Percentiles rank a stretch among this genome's conserved stretches.
These are phyloP conservation scores for Viridothelium virens DNA, from an alignment of 495 filamentous ascomycete genomes.

Conservation along the genomic window DNA sequence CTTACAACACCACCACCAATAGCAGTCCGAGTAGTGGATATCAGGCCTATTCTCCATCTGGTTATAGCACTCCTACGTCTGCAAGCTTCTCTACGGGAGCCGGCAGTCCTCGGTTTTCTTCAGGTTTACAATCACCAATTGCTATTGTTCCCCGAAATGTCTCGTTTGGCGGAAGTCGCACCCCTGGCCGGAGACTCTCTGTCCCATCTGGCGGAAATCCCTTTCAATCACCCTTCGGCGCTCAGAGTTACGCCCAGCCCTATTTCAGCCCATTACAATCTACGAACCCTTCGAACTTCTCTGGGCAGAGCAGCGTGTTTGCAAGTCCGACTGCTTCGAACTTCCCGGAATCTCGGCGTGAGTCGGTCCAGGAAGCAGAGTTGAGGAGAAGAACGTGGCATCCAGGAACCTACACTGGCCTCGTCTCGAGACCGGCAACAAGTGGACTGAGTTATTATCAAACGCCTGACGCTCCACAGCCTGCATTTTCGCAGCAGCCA, in stretches of 20 bases:
- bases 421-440: slow-evolving; percentile 48
- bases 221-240: slow-evolving; percentile 58
- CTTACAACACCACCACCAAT: slow-evolving; percentile 40
- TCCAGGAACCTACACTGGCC: slow-evolving; percentile 58
- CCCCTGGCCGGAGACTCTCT: slow-evolving; percentile 67
- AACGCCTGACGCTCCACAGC: slow-evolving; percentile 50
- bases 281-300: slow-evolving; percentile 49
- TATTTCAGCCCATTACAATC: slow-evolving; percentile 51
- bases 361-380: slow-evolving; percentile 64
- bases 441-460: slow-evolving; percentile 53
- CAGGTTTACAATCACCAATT: slow-evolving; percentile 58
- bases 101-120: slow-evolving; percentile 63
- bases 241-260: slow-evolving; percentile 45
- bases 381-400: slow-evolving; percentile 85
- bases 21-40: slow-evolving; percentile 39
- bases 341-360: slow-evolving; percentile 56
- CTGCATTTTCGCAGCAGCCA: slow-evolving; percentile 45
- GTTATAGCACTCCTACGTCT: slow-evolving; percentile 70
- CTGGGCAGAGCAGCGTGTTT: slow-evolving; percentile 50
- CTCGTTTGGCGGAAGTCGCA: slow-evolving; percentile 58
- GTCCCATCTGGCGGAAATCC: slow-evolving; percentile 70
- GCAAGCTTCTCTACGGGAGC: slow-evolving; percentile 64
- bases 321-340: slow-evolving; percentile 65
- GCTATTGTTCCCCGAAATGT: slow-evolving; percentile 55
- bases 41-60: slow-evolving; percentile 51